phyloP scores from a whole-genome alignment of 306 rosid species.

The Potentilla sterilis region DNA sequence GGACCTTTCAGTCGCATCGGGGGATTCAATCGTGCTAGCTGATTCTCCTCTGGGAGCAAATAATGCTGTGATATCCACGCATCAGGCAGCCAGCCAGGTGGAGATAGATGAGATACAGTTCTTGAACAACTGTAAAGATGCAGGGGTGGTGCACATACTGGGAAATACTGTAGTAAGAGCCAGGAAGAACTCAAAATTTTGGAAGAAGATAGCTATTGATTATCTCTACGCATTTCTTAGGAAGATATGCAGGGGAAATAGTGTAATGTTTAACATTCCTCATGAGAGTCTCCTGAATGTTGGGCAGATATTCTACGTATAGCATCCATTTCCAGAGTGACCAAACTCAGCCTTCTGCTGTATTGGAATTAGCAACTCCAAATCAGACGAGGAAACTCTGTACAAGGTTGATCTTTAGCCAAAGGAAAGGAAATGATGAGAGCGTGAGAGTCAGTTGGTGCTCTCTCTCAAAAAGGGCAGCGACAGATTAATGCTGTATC shows the following conservation, averaged over 20 bases:
- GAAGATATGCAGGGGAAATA: constrained; percentile 86
- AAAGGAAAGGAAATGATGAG: background rate
- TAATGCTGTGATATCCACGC: constrained; percentile 34
- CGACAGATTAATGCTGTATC: constrained; percentile 31
- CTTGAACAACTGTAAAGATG: constrained; percentile 75
- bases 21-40: constrained; percentile 63
- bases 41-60: constrained; percentile 48
- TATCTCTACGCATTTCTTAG: constrained; percentile 85
- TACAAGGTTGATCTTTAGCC: background rate
- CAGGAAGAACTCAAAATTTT: constrained; percentile 69
- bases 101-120: constrained; percentile 75
- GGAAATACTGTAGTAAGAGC: constrained; percentile 87
- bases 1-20: constrained; percentile 52
- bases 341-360: background rate
- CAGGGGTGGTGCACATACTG: constrained; percentile 93
- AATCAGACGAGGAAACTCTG: background rate
- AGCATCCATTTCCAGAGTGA: constrained; percentile 8
- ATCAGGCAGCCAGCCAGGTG: constrained; percentile 46
- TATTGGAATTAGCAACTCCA: background rate
- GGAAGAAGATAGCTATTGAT: constrained; percentile 86
- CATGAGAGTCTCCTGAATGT: constrained; percentile 94
- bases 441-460: too few species aligned
- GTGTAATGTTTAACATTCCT: constrained; percentile 92
- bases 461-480: too few species aligned
- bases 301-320: constrained; percentile 87